Evolutionary conservation across 768 basidiomycete species (phyloP).

Genomic region (Mycena belliarum): DNA sequence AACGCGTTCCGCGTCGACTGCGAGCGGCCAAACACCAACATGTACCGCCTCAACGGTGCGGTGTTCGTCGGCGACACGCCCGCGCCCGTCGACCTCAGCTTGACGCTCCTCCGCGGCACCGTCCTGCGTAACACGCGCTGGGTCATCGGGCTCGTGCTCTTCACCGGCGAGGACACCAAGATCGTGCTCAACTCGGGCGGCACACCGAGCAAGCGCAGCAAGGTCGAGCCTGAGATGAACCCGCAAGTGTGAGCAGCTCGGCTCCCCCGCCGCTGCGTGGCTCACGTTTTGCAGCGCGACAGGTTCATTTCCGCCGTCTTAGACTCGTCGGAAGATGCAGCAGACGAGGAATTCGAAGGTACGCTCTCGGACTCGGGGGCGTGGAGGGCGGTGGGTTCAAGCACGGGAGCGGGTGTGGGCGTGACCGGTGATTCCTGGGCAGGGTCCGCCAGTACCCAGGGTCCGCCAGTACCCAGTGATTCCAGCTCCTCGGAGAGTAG

Average conservation of each 20-base stretch:
- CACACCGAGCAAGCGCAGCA: slow-evolving; percentile 92
- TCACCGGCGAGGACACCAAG: slow-evolving; percentile 90
- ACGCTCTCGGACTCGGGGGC: too few species aligned
- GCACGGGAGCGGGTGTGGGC: too few species aligned
- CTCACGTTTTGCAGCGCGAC: too few species aligned
- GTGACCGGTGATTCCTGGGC: background rate
- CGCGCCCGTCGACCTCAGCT: slow-evolving; percentile 77
- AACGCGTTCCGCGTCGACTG: slow-evolving; percentile 75
- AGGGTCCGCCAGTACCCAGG: too few species aligned
- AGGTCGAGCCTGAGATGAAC: slow-evolving; percentile 96
- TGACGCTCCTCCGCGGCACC: slow-evolving; percentile 87
- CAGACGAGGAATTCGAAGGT: too few species aligned
- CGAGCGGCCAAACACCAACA: slow-evolving; percentile 90
- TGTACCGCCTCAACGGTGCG: slow-evolving; percentile 88
- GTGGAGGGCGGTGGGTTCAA: too few species aligned
- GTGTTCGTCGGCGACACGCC: slow-evolving; percentile 54
- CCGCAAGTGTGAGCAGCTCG: slow-evolving; percentile 79
- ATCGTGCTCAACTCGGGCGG: slow-evolving; percentile 94
- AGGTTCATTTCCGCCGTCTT: too few species aligned
- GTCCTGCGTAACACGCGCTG: slow-evolving; percentile 91
- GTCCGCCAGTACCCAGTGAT: slow-evolving; percentile 1
- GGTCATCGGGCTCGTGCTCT: slow-evolving; percentile 92
- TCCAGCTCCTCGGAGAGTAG: slow-evolving; percentile 11
- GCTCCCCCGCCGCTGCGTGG: slow-evolving; percentile 39
- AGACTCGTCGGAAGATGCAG: too few species aligned